A percentile compares a stretch with the other conserved stretches of the same genome.
Evolutionary conservation across 305 asterid genomes (phyloP).

Genomic region (Withania somnifera): DNA sequence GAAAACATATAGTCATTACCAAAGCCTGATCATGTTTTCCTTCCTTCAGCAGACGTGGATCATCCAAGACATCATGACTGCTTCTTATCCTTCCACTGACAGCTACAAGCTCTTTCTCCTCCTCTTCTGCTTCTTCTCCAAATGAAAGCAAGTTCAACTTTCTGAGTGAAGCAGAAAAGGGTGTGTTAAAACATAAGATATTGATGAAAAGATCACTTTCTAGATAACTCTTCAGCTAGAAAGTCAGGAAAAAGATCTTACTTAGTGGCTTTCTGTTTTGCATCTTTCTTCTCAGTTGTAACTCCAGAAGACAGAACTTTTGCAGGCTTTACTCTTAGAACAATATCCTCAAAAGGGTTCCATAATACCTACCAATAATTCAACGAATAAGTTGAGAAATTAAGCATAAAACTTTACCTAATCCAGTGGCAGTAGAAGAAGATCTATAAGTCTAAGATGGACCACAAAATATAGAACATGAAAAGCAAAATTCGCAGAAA

Average conservation of each 20-base stretch:
- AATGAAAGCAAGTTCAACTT: conserved; percentile 90
- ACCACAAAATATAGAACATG: neutral
- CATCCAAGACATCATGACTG: conserved; percentile 90
- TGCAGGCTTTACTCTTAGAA: conserved; percentile 41
- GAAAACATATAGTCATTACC: conserved; percentile 25
- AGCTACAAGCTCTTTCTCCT: conserved; percentile 74
- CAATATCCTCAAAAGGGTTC: conserved; percentile 94
- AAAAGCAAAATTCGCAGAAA: neutral
- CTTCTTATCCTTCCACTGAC: conserved; percentile 63
- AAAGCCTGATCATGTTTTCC: conserved; percentile 27
- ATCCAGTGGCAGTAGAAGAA: neutral
- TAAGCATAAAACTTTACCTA: neutral
- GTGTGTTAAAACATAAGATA: neutral
- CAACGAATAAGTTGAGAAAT: conserved; percentile 12
- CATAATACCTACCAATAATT: conserved; percentile 54
- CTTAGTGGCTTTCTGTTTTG: conserved; percentile 63
- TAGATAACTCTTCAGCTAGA: conserved; percentile 3
- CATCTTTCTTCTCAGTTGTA: conserved; percentile 35
- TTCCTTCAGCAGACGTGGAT: conserved; percentile 87
- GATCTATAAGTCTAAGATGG: neutral
- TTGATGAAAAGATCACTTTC: neutral
- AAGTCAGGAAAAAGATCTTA: conserved; percentile 22
- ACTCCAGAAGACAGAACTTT: conserved; percentile 33
- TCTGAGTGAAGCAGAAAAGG: conserved; percentile 29
- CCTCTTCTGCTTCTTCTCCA: conserved; percentile 99